These are phyloP conservation scores for Lanmaoa rubissima DNA, from an alignment of 768 basidiomycete species.

Conservation along the genomic window DNA sequence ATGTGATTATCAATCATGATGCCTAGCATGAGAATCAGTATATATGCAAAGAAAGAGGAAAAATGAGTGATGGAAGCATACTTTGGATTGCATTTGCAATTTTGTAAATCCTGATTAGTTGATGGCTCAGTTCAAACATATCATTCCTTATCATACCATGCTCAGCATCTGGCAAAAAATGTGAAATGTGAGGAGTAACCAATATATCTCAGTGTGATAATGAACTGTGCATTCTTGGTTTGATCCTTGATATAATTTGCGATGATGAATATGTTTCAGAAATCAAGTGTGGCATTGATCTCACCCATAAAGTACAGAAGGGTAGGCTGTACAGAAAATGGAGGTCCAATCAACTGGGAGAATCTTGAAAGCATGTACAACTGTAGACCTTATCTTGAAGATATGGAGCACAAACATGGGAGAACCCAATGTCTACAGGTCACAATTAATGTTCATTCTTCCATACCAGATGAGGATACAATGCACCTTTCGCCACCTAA, in stretches of 20 bases:
- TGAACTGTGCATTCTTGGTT: slow-evolving; percentile 96
- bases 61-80: too few relatives aligned
- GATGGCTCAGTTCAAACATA: slow-evolving; percentile 98
- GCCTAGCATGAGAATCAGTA: too few relatives aligned
- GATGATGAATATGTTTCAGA: slow-evolving; percentile 97
- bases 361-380: too few relatives aligned
- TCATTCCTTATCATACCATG: slow-evolving; percentile 59
- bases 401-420: slow-evolving; percentile 96
- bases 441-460: background rate
- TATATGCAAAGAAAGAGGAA: too few relatives aligned
- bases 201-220: slow-evolving; percentile 87
- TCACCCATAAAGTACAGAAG: slow-evolving; percentile 99
- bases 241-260: slow-evolving; percentile 98
- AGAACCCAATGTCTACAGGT: slow-evolving; percentile 79
- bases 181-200: background rate
- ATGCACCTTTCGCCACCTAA: slow-evolving; percentile 91
- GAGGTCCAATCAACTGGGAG: background rate
- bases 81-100: too few relatives aligned
- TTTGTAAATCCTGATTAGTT: too few relatives aligned
- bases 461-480: background rate
- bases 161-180: background rate
- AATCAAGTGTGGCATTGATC: slow-evolving; percentile 93
- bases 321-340: slow-evolving; percentile 59
- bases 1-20: too few relatives aligned
- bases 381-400: slow-evolving; percentile 67